Evolutionary conservation across 345 rosid genomes (phyloP).

Genomic region (Rhodomyrtus tomentosa): DNA sequence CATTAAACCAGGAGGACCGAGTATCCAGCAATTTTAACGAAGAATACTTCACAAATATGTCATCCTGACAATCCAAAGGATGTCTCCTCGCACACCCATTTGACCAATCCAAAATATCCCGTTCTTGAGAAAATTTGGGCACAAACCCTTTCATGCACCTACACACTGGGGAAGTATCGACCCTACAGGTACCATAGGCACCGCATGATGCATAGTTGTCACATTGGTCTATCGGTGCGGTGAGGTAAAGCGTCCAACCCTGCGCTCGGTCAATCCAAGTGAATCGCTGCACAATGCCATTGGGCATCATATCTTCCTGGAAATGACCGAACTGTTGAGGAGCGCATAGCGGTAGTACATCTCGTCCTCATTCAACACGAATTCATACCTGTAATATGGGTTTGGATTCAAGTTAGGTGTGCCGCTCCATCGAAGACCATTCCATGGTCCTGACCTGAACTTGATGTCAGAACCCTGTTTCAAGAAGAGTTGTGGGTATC

Average conservation of each 20-base stretch:
- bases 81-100: conserved; percentile 33
- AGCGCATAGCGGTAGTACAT: conserved; percentile 13
- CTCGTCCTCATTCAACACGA: conserved; percentile 7
- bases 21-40: conserved; percentile 38
- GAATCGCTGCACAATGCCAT: conserved; percentile 3
- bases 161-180: conserved; percentile 18
- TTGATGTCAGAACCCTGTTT: neutral
- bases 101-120: conserved; percentile 22
- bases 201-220: conserved; percentile 31
- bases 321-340: neutral
- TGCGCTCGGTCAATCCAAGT: conserved; percentile 15
- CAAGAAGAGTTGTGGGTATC: conserved; percentile 20
- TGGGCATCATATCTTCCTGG: conserved; percentile 11
- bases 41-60: conserved; percentile 11
- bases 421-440: conserved; percentile 24
- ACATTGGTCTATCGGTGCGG: conserved; percentile 24
- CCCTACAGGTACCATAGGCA: conserved; percentile 20
- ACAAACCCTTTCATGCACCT: conserved; percentile 34
- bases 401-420: conserved; percentile 11
- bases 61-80: conserved; percentile 11
- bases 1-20: conserved; percentile 5
- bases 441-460: conserved; percentile 29
- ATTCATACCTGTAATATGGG: conserved; percentile 7
- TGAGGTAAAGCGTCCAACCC: conserved; percentile 20
- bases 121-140: conserved; percentile 17